Percentiles rank a stretch among this genome's conserved stretches.
phyloP scores from a whole-genome alignment of 768 basidiomycete species.

The Suillus subluteus region DNA sequence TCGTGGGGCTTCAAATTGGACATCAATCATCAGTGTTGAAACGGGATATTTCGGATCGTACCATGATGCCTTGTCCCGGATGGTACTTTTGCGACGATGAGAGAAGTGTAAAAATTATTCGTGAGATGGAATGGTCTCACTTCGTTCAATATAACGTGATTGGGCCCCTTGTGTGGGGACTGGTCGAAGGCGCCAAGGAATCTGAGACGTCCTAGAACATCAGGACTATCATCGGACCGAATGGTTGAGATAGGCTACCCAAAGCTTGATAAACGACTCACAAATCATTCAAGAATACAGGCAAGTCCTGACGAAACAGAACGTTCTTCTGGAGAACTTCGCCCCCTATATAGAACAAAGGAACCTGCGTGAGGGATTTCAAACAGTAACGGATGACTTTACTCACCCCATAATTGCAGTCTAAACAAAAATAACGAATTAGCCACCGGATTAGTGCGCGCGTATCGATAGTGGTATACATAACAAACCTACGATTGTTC shows the following conservation, averaged over 20 bases:
- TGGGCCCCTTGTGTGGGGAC: conserved; percentile 71
- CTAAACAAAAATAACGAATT: conserved; percentile 39
- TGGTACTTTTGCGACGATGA: conserved; percentile 57
- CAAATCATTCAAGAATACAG: conserved; percentile 70
- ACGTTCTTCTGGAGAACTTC: conserved; percentile 71
- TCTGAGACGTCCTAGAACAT: conserved; percentile 72
- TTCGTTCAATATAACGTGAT: conserved; percentile 92
- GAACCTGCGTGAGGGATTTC: conserved; percentile 13
- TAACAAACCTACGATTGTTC: conserved; percentile 61
- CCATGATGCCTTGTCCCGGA: conserved; percentile 93
- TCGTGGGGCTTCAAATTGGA: conserved; percentile 74
- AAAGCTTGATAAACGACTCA: conserved; percentile 39
- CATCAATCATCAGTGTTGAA: conserved; percentile 5
- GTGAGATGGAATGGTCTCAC: conserved; percentile 37
- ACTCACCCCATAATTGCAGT: conserved; percentile 73
- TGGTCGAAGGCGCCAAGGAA: conserved; percentile 62
- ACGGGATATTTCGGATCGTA: conserved; percentile 38
- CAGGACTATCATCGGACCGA: conserved; percentile 56
- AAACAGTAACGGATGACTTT: conserved; percentile 1
- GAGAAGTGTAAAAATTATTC: conserved; percentile 17
- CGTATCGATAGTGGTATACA: neutral
- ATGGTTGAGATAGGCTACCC: conserved; percentile 12
- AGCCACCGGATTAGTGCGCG: neutral
- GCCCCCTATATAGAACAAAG: conserved; percentile 53
- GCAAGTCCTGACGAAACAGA: conserved; percentile 71